Percentiles rank a stretch among this genome's conserved stretches.
Evolutionary conservation across 2,329 filamentous ascomycete species (phyloP).

Genomic region (Fusarium sacchari): DNA sequence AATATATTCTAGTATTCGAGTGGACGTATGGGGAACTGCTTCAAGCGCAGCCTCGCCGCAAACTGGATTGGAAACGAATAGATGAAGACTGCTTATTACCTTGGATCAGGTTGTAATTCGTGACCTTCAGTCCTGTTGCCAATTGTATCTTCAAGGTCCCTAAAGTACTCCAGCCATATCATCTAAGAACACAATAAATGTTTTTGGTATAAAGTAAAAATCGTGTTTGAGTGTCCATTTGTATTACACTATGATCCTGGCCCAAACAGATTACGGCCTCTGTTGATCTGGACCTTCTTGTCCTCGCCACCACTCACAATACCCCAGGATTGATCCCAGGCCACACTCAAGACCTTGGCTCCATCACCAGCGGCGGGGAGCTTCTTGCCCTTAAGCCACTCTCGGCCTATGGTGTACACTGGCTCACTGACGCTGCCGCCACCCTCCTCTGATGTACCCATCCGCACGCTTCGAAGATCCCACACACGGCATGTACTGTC

Average conservation of each 20-base stretch:
- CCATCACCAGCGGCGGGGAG: conserved; percentile 79
- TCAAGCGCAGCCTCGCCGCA: neutral
- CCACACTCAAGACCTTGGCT: conserved; percentile 88
- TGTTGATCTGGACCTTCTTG: conserved; percentile 92
- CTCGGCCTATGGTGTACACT: conserved; percentile 79
- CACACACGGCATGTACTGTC: conserved; percentile 94
- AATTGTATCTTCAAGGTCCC: neutral
- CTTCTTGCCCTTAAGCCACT: conserved; percentile 73
- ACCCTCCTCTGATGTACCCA: conserved; percentile 67
- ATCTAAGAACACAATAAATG: neutral
- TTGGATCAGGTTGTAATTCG: neutral
- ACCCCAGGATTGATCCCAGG: conserved; percentile 86
- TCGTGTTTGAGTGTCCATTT: conserved; percentile 21
- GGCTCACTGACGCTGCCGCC: conserved; percentile 74
- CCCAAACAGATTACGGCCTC: conserved; percentile 64
- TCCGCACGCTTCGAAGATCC: conserved; percentile 82
- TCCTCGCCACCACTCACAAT: conserved; percentile 95
- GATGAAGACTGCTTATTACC: neutral
- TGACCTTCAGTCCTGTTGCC: neutral
- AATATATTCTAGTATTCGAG: neutral
- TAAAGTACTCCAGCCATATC: neutral
- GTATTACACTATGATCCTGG: conserved; percentile 48
- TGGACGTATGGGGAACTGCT: neutral
- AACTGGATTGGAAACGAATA: conserved; percentile 2
- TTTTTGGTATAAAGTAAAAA: conserved; percentile 22